These are phyloP conservation scores for Xerocomellus intermedius DNA, from an alignment of 768 basidiomycete genomes.

Conservation along the genomic window DNA sequence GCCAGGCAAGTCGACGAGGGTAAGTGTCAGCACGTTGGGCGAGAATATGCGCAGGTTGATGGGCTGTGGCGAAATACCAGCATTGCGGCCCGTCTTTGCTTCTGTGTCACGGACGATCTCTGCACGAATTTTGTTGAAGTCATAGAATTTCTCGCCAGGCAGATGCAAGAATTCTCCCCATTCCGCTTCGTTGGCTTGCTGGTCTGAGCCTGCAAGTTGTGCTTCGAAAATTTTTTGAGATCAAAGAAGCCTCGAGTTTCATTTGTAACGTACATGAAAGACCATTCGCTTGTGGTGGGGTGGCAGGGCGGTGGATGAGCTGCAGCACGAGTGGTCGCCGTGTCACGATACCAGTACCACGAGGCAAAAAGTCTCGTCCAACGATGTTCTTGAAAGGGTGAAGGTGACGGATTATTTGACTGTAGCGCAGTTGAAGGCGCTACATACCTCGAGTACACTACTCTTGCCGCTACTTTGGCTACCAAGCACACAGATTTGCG, in stretches of 20 bases:
- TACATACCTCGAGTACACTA: slow-evolving; percentile 81
- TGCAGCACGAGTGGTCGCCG: slow-evolving; percentile 94
- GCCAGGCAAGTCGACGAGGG: slow-evolving; percentile 96
- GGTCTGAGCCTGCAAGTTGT: slow-evolving; percentile 51
- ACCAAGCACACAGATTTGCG: slow-evolving; percentile 88
- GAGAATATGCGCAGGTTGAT: slow-evolving; percentile 98
- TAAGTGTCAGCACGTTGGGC: slow-evolving; percentile 95
- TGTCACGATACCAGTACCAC: slow-evolving; percentile 98
- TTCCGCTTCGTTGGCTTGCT: slow-evolving; percentile 85
- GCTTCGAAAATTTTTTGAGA: slow-evolving; percentile 15
- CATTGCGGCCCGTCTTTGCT: slow-evolving; percentile 97
- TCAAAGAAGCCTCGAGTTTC: background rate
- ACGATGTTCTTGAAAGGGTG: slow-evolving; percentile 77
- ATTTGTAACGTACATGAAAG: slow-evolving; percentile 37
- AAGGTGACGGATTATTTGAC: slow-evolving; percentile 9
- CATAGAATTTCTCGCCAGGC: slow-evolving; percentile 96
- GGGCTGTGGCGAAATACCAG: slow-evolving; percentile 94
- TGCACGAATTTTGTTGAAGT: slow-evolving; percentile 94
- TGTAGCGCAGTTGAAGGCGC: background rate
- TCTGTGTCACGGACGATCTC: slow-evolving; percentile 98
- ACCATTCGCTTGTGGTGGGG: slow-evolving; percentile 44
- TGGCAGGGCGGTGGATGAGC: slow-evolving; percentile 83
- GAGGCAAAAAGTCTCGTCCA: slow-evolving; percentile 96
- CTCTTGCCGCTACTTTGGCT: slow-evolving; percentile 94
- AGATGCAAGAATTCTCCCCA: slow-evolving; percentile 99